These are phyloP conservation scores for Polygonum aviculare DNA, from an alignment of 148 eudicot species.

Conservation along the genomic window DNA sequence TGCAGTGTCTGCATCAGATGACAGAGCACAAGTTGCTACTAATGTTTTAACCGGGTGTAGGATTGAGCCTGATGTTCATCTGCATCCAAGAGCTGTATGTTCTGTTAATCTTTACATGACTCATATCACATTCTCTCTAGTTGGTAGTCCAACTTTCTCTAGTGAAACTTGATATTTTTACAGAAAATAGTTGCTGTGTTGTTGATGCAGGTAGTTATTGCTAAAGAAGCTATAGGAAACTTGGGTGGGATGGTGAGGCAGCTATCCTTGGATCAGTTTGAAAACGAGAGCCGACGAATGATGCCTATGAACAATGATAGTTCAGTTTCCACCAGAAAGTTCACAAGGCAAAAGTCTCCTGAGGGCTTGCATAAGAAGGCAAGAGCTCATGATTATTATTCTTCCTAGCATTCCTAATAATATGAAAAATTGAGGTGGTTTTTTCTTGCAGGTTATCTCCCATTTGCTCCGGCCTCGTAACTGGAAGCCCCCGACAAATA, in stretches of 20 bases:
- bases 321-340: constrained; percentile 47
- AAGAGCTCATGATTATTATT: constrained; percentile 21
- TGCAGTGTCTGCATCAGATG: constrained; percentile 51
- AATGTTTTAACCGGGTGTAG: constrained; percentile 58
- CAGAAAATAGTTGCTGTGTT: background rate
- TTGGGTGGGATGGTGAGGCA: constrained; percentile 95
- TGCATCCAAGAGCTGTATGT: constrained; percentile 95
- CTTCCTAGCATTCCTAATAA: background rate
- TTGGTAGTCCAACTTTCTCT: background rate
- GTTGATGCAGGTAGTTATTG: constrained; percentile 75
- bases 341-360: constrained; percentile 70
- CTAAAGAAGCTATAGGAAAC: constrained; percentile 83
- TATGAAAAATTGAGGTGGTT: background rate
- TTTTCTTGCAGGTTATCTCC: constrained; percentile 66
- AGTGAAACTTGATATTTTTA: background rate
- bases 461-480: constrained; percentile 83
- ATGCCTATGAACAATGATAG: constrained; percentile 54
- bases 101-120: background rate
- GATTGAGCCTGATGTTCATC: constrained; percentile 71
- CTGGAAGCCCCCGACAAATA: constrained; percentile 83
- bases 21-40: constrained; percentile 49
- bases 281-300: constrained; percentile 97
- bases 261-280: constrained; percentile 91
- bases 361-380: constrained; percentile 97
- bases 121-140: background rate